Base-by-base conservation (phyloP, 305 asterid genomes). In the Fraxinus floribunda region DNA sequence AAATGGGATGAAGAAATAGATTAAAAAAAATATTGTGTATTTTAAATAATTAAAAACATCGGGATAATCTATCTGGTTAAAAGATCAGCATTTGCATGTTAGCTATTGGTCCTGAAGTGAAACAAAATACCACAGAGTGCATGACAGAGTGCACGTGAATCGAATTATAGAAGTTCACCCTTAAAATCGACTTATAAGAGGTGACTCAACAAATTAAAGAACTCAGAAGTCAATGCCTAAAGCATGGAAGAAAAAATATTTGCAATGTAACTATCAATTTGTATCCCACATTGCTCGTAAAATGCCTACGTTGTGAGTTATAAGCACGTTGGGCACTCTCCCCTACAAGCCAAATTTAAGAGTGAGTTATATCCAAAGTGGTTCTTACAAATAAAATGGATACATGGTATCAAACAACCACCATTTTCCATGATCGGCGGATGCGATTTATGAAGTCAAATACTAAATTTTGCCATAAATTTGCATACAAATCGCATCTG, bases 41-140 rank as follows among this genome's bases (percentile, higher is more conserved):
- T 29, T 70, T 55, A 30, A 62, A 62, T 60, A 16, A 80, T 35
- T 70, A 76, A 76, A 30, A 0, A 84, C 79, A 38, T n/a, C 18
- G 35, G 73, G 76, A 32, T 30, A 71, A 71, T 71, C 36, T 32
- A 8, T 71, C 11, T 73, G 15, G 44, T 0, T 30, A 39, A 77
- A 76, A 6, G 39, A 77, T 44, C 75, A 52, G 80, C 55, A 26
- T 6, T 70, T 7, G 3, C 35, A 16, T 18, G 41, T 24, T 36
- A 46, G 66, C 26, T 55, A 71, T 26, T 75, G 46, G 57, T 74
- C 20, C 11, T 76, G 55, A 60, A 8, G 16, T 32, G 77, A 79
- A 46, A 30, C 83, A 73, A 76, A 79, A 29, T 20, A 41, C 41
- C 22, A 26, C 18, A 30, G 9, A 0, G n/a, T 66, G 16, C 18